Evolutionary conservation across 2,329 filamentous ascomycete species (phyloP), one percentile per base, ranked within the genome.

Genomic region (Escovopsis sp.): DNA sequence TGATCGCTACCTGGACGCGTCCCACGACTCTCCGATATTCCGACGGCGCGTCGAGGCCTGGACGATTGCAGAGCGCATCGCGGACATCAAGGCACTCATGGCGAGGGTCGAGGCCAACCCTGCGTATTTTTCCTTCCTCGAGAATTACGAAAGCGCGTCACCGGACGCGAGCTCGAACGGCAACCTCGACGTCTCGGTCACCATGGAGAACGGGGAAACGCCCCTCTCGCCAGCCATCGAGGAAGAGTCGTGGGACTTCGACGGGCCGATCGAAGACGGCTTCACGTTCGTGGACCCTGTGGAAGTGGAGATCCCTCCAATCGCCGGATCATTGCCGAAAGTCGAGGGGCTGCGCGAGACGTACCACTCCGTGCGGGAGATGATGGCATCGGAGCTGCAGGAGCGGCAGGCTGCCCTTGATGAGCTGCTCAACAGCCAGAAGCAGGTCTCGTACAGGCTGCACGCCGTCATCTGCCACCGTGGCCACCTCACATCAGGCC

Each of bases 401-500:
- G 35, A 51, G 14, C 49, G 49, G 16, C 48, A 56, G 30, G 38
- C 45, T 17, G 43, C 38, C 0, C 43, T 59, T 1, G 39, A 49
- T 23, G 38, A 45, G 26, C 48, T 52, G 31, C 40, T 49, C 48
- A 64, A 65, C 4, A 68, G 72, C 35, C 69, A 78, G 48, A 67
- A 68, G 30, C 62, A 73, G 18, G 63, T 83, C 32, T 72, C 78
- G 10, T 98, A 96, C 54, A 75, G 75, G 12, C 70, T 98, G 4
- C 87, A 94, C 46, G 84, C 88, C 0, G 81, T 94, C 23, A 93
- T 98, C 50, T 88, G 94, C 48, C 90, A 98, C 53, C 77, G 80
- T 15, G 83, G 83, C 23, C 65, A 66, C 45, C 68, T 78, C 28
- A 70, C 66, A 31, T 78, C 78, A 31, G 90, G 90, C 0, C 90